Evolutionary conservation across 2,329 filamentous ascomycete species (phyloP).

Genomic region (Penicillium sp.): DNA sequence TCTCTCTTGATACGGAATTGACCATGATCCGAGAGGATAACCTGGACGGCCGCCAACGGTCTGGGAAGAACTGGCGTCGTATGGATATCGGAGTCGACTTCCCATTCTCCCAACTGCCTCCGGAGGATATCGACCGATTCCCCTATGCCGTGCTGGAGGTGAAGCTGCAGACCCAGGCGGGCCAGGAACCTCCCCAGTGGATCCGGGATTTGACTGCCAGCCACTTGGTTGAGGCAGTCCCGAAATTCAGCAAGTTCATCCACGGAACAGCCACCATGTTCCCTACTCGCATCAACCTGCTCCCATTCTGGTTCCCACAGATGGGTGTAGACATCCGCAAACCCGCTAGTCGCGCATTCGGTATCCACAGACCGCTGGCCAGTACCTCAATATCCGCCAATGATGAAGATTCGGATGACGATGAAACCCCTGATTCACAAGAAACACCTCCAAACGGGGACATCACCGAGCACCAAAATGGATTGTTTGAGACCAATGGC

Average conservation of each 20-base stretch:
- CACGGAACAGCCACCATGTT: slow-evolving; percentile 89
- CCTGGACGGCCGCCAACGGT: slow-evolving; percentile 71
- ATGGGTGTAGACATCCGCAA: slow-evolving; percentile 98
- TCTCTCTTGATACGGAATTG: slow-evolving; percentile 93
- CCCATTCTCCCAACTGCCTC: slow-evolving; percentile 84
- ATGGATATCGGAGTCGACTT: slow-evolving; percentile 98
- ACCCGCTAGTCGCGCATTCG: slow-evolving; percentile 81
- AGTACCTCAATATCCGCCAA: slow-evolving; percentile 75
- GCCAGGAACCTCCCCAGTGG: slow-evolving; percentile 95
- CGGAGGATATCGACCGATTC: slow-evolving; percentile 84
- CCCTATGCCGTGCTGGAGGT: slow-evolving; percentile 96
- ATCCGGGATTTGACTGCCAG: slow-evolving; percentile 89
- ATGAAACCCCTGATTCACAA: slow-evolving; percentile 45
- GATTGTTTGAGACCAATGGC: slow-evolving; percentile 49
- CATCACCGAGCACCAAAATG: slow-evolving; percentile 36
- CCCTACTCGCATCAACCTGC: slow-evolving; percentile 78
- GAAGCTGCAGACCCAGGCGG: slow-evolving; percentile 93
- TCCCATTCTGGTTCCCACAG: slow-evolving; percentile 97
- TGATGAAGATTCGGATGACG: slow-evolving; percentile 71
- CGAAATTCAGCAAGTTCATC: slow-evolving; percentile 99
- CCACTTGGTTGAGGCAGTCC: slow-evolving; percentile 96
- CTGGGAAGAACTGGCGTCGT: slow-evolving; percentile 89
- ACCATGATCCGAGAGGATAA: slow-evolving; percentile 97
- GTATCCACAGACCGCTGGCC: slow-evolving; percentile 76
- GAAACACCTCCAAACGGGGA: slow-evolving; percentile 4